Evolutionary conservation across 106 monocot species (phyloP).

Genomic region (Allium fistulosum): DNA sequence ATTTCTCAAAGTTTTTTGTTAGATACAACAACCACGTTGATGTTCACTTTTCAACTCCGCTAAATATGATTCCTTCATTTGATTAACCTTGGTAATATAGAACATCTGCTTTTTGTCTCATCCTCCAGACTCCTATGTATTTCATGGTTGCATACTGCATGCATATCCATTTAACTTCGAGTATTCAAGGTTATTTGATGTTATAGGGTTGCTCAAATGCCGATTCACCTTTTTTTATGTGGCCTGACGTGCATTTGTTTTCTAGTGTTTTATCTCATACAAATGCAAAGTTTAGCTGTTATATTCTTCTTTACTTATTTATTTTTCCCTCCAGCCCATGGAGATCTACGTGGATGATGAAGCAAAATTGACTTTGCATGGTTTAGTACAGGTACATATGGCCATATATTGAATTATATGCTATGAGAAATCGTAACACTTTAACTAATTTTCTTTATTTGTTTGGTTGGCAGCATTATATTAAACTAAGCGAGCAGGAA

Average conservation of each 20-base stretch:
- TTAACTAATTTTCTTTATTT: not conserved
- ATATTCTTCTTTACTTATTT: conserved; percentile 50
- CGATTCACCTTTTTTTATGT: not conserved
- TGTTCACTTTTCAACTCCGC: not conserved
- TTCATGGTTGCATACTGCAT: too few species aligned
- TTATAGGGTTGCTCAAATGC: not conserved
- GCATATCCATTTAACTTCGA: too few species aligned
- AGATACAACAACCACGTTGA: not conserved
- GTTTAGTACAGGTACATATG: conserved; percentile 80
- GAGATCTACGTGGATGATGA: conserved; percentile 99
- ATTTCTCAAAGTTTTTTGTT: not conserved
- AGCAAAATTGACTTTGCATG: conserved; percentile 93
- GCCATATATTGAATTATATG: not conserved
- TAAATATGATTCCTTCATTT: not conserved
- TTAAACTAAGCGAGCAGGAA: conserved; percentile 86
- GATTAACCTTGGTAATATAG: too few species aligned
- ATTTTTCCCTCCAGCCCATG: conserved; percentile 95
- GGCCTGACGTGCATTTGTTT: not conserved
- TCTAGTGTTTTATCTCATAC: not conserved
- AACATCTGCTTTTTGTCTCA: too few species aligned
- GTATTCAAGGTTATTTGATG: too few species aligned
- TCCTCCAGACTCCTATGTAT: too few species aligned
- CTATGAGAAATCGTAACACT: not conserved
- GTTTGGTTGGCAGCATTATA: conserved; percentile 69
- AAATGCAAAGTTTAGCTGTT: conserved; percentile 17